A percentile compares a stretch with the other conserved stretches of the same genome.
These are phyloP conservation scores for Phoma herbarum DNA, from an alignment of 2,329 filamentous ascomycete species.

Conservation along the genomic window DNA sequence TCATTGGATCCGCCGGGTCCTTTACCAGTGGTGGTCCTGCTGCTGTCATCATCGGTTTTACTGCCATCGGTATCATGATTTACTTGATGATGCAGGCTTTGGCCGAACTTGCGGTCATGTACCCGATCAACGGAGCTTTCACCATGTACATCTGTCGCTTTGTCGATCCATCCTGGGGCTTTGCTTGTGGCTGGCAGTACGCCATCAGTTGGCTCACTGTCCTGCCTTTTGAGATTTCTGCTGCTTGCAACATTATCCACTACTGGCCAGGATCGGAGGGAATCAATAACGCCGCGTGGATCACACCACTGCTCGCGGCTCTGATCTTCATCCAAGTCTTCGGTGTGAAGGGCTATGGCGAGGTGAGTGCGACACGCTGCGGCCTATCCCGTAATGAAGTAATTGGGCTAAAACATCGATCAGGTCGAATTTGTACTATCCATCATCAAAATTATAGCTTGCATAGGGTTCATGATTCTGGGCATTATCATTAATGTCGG, in stretches of 20 bases:
- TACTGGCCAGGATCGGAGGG: conserved; percentile 33
- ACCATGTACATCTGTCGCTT: conserved; percentile 53
- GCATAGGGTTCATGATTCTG: conserved; percentile 71
- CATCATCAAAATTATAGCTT: conserved; percentile 66
- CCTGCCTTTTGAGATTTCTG: conserved; percentile 47
- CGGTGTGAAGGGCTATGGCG: conserved; percentile 47
- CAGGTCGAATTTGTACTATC: conserved; percentile 63
- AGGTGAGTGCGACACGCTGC: conserved; percentile 41
- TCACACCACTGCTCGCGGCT: conserved; percentile 41
- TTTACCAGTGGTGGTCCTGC: conserved; percentile 20
- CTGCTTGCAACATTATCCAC: conserved; percentile 45
- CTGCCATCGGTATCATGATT: conserved; percentile 17
- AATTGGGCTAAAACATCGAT: not conserved
- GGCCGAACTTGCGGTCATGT: conserved; percentile 53
- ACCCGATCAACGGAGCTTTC: conserved; percentile 54
- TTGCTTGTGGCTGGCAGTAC: conserved; percentile 49
- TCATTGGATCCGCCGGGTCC: conserved; percentile 61
- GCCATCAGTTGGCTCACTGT: conserved; percentile 44
- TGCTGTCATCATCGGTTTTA: conserved; percentile 25
- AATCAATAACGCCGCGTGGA: conserved; percentile 35
- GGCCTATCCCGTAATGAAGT: not conserved
- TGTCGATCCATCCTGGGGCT: conserved; percentile 54
- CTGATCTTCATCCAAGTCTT: conserved; percentile 44
- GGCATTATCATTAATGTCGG: conserved; percentile 68
- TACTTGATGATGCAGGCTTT: conserved; percentile 51